phyloP scores from a whole-genome alignment of 2,329 filamentous ascomycete species.

The Thermoascus crustaceus region DNA sequence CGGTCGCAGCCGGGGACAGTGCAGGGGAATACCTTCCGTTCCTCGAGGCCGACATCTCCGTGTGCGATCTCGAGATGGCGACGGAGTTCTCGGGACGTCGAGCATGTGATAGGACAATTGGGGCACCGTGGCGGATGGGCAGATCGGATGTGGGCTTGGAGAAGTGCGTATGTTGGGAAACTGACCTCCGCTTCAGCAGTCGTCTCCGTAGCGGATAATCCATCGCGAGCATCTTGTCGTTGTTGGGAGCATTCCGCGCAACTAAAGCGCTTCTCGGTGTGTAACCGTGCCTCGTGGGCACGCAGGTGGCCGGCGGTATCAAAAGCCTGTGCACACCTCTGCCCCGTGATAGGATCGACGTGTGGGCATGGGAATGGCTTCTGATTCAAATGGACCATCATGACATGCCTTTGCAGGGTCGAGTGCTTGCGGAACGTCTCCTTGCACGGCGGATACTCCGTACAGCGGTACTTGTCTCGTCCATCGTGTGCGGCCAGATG shows the following conservation, averaged over 20 bases:
- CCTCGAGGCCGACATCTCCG: slow-evolving; percentile 49
- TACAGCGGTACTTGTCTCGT: slow-evolving; percentile 66
- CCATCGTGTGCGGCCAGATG: slow-evolving; percentile 74
- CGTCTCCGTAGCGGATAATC: slow-evolving; percentile 23
- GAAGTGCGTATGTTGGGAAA: slow-evolving; percentile 63
- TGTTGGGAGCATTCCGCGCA: slow-evolving; percentile 62
- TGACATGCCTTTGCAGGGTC: slow-evolving; percentile 75
- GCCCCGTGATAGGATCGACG: slow-evolving; percentile 43
- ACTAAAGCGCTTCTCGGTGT: slow-evolving; percentile 63
- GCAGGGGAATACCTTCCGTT: slow-evolving; percentile 60
- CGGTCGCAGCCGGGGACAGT: slow-evolving; percentile 61
- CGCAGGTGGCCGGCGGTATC: slow-evolving; percentile 64
- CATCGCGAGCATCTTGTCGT: slow-evolving; percentile 23
- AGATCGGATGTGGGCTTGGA: slow-evolving; percentile 65
- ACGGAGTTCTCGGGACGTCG: slow-evolving; percentile 59
- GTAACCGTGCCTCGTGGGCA: slow-evolving; percentile 61
- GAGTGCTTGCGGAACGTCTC: slow-evolving; percentile 81
- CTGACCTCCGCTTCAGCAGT: slow-evolving; percentile 34
- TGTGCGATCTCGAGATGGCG: slow-evolving; percentile 74
- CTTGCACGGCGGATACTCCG: slow-evolving; percentile 59
- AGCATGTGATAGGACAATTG: slow-evolving; percentile 63
- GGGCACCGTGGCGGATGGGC: slow-evolving; percentile 66
- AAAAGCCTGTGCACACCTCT: slow-evolving; percentile 60
- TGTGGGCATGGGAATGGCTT: slow-evolving; percentile 64
- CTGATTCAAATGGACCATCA: slow-evolving; percentile 62